These are phyloP conservation scores for Corynascus novoguineensis DNA, from an alignment of 495 filamentous ascomycete species.

Conservation along the genomic window DNA sequence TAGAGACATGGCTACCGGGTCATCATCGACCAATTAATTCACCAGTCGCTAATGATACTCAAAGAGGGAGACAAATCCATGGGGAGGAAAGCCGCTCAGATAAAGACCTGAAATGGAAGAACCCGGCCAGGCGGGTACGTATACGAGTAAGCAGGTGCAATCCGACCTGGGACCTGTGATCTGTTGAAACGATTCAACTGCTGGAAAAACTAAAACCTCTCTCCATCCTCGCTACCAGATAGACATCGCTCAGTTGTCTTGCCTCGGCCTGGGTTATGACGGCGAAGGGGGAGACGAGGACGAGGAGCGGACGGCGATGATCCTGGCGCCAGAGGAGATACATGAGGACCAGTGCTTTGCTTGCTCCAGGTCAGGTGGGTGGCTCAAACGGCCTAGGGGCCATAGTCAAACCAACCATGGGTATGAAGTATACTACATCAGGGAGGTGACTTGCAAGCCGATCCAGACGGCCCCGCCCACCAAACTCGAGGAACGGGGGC, in stretches of 20 bases:
- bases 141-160: background rate
- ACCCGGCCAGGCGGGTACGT: background rate
- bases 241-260: background rate
- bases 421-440: too few relatives aligned
- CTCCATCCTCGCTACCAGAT: background rate
- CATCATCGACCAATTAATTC: background rate
- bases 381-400: background rate
- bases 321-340: background rate
- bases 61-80: background rate
- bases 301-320: background rate
- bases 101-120: background rate
- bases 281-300: background rate
- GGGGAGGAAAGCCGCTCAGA: background rate
- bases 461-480: too few relatives aligned
- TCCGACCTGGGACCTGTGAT: background rate
- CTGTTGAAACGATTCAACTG: background rate
- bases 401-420: too few relatives aligned
- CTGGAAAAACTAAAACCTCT: slow-evolving; percentile 11
- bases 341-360: background rate
- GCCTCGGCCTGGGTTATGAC: background rate
- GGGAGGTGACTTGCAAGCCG: too few relatives aligned
- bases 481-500: too few relatives aligned
- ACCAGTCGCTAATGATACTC: background rate
- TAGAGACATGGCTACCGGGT: background rate
- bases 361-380: background rate